Evolutionary conservation across 495 filamentous ascomycete species (phyloP).

Genomic region (Talaromyces liani): DNA sequence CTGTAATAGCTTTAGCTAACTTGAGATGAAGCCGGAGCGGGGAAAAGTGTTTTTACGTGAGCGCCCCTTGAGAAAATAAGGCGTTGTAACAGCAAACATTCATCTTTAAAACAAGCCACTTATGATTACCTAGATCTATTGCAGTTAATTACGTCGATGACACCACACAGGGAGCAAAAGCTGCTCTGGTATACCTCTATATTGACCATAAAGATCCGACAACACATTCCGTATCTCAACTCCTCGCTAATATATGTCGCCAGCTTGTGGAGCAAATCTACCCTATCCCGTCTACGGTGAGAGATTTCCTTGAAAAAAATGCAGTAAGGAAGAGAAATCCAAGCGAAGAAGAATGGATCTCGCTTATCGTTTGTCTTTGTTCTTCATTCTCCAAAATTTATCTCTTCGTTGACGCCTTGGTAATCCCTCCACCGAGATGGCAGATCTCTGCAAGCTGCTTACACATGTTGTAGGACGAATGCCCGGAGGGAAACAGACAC

Average conservation of each 20-base stretch:
- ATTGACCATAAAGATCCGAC: neutral
- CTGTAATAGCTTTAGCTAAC: neutral
- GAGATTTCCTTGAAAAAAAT: neutral
- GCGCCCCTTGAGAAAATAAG: too few relatives aligned
- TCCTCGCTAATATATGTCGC: neutral
- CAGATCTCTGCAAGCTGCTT: too few relatives aligned
- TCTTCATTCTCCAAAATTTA: neutral
- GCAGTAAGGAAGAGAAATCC: neutral
- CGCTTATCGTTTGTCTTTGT: neutral
- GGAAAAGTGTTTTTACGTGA: neutral
- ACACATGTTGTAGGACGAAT: neutral
- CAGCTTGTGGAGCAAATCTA: neutral
- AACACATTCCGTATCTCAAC: neutral
- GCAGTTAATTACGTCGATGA: neutral
- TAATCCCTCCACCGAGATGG: too few relatives aligned
- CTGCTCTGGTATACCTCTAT: neutral
- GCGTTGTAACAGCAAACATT: too few relatives aligned
- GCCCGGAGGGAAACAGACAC: neutral
- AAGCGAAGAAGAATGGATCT: neutral
- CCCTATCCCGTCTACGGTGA: neutral
- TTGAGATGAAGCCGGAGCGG: neutral
- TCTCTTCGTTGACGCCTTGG: neutral
- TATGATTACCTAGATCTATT: neutral
- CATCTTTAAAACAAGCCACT: neutral
- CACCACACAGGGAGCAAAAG: neutral